phyloP scores from a whole-genome alignment of 2,329 filamentous ascomycete genomes.

The Trichoderma afroharzianum region DNA sequence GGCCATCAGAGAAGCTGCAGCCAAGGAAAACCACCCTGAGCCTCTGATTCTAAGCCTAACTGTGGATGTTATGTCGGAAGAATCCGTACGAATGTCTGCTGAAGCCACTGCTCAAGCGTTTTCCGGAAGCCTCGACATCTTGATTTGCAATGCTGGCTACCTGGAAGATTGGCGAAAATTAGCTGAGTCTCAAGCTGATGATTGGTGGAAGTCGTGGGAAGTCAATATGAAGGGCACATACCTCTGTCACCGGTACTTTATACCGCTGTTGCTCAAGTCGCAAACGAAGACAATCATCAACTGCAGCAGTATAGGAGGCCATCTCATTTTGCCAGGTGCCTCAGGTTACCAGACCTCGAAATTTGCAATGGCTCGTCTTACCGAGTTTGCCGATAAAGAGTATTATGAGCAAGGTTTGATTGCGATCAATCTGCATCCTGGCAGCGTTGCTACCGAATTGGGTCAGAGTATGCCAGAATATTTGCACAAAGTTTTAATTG shows the following conservation, averaged over 20 bases:
- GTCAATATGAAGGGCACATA: constrained; percentile 45
- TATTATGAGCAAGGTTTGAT: constrained; percentile 41
- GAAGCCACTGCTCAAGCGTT: constrained; percentile 22
- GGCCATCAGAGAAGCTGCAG: constrained; percentile 34
- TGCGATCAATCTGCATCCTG: constrained; percentile 40
- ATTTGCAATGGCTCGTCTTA: constrained; percentile 46
- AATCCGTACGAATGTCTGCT: constrained; percentile 33
- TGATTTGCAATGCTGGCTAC: constrained; percentile 44
- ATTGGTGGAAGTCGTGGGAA: constrained; percentile 41
- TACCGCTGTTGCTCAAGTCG: constrained; percentile 34
- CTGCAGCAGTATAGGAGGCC: background rate
- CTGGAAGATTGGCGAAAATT: constrained; percentile 35
- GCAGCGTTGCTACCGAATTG: constrained; percentile 36
- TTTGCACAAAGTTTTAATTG: background rate
- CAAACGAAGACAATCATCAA: constrained; percentile 3
- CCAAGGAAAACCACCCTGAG: constrained; percentile 8
- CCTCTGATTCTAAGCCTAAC: constrained; percentile 38
- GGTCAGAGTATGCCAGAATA: constrained; percentile 17
- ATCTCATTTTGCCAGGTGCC: background rate
- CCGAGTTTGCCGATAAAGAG: constrained; percentile 46
- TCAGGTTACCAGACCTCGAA: constrained; percentile 46
- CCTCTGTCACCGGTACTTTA: constrained; percentile 43
- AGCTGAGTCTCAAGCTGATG: constrained; percentile 35
- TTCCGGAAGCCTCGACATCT: constrained; percentile 37
- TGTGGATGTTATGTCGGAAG: constrained; percentile 36